These are phyloP conservation scores for Solanum hybrid DNA, from an alignment of 305 asterid genomes.

Conservation along the genomic window DNA sequence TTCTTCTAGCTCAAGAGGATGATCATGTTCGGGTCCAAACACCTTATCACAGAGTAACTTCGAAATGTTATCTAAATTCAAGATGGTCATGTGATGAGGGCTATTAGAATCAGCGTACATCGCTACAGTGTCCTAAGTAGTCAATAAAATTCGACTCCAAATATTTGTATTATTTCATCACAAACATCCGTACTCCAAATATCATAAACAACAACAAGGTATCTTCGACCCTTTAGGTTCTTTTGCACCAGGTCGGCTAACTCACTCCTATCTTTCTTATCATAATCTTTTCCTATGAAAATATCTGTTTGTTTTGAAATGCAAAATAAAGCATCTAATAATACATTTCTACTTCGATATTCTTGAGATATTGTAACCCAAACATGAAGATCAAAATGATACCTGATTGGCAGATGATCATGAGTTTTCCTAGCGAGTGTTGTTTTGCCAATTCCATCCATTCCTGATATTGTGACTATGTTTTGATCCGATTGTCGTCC, in stretches of 20 bases:
- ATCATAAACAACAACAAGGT: no score
- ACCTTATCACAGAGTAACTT: not conserved
- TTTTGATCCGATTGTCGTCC: no score
- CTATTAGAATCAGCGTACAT: not conserved
- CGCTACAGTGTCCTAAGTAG: no score
- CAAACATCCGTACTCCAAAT: no score
- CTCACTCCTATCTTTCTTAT: no score
- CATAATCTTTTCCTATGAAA: no score
- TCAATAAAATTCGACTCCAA: no score
- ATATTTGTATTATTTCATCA: no score
- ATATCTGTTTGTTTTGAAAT: not conserved
- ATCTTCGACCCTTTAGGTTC: no score
- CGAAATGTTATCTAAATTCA: not conserved
- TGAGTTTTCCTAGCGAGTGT: not conserved
- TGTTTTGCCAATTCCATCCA: not conserved
- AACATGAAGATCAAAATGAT: no score
- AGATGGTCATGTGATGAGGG: not conserved
- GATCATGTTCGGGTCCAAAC: not conserved
- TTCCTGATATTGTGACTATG: no score
- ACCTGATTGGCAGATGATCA: not conserved
- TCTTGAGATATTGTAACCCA: not conserved
- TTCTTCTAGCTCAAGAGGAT: not conserved
- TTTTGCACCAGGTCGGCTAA: no score
- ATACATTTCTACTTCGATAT: not conserved
- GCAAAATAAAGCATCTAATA: not conserved